Base-by-base conservation (phyloP, 768 basidiomycete genomes). In the Chlorophyllum brunneum region DNA sequence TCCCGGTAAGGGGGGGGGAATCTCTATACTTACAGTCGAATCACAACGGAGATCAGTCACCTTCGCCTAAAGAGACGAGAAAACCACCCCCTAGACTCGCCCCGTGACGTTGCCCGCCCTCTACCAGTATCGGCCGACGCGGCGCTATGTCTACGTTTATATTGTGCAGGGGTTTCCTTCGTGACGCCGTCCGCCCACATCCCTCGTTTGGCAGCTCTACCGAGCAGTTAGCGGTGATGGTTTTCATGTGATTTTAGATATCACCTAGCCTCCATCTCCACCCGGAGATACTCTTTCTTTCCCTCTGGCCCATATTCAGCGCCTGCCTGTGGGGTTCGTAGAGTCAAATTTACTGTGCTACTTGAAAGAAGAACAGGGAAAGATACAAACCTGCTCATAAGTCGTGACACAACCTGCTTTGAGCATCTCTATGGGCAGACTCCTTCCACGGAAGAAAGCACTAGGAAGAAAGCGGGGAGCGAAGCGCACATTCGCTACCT, bases 301-400 rank as follows among this genome's bases (percentile, higher is more conserved):
- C 84, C 82, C 69, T 73, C 75, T 18, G 73, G 67, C 1, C 92
- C 92, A 56, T 95, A 89, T 59, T 87, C 88, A 13, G 88, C 92
- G 2, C 88, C 88, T 7, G 78, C 73, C 65, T 78, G 48, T 38
- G 0, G 15, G 24, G 16, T 39, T n/a, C n/a, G n/a, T n/a, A n/a
- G n/a, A n/a, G n/a, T n/a, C n/a, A n/a, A 47, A 27, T 13, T 15
- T 15, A 24, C 46, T n/a, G 54, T 26, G 9, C 37, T 15, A 47
- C 18, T 0, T 7, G 27, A 9, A 37, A 5, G 31, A 23, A 9
- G 38, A 34, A 40, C 39, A 9, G 30, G 33, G 13, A 33, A 30
- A 34, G 4, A 0, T 27, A 38, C 34, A 5, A 33, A 74, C 76
- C 65, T 88, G 86, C 50, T 82, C 79, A 61, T 95, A 97, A 0